These are phyloP conservation scores for sorghum (Sorghum bicolor) DNA, from an alignment of 176 grass and related monocot species.

Conservation along the genomic window DNA sequence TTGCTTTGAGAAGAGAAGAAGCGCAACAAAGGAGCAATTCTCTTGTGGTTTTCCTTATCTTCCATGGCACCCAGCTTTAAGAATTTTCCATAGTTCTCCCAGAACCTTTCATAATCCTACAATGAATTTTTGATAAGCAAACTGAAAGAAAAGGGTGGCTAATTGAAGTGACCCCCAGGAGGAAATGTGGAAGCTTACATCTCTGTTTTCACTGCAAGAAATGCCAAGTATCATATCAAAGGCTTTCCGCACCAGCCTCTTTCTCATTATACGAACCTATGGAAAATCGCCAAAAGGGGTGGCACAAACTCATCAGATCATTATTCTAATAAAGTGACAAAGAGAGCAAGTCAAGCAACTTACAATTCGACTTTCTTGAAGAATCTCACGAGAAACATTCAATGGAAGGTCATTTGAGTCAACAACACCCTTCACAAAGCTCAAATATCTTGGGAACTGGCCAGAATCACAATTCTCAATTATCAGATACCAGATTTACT, in stretches of 20 bases:
- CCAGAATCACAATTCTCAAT: conserved; percentile 9
- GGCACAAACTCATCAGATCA: not conserved
- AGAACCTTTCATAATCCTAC: conserved; percentile 93
- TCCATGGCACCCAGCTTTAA: conserved; percentile 89
- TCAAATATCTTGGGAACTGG: conserved; percentile 96
- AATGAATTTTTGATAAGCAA: conserved; percentile 28
- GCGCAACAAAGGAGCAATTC: conserved; percentile 86
- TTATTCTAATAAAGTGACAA: not conserved
- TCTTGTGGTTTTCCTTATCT: conserved; percentile 91
- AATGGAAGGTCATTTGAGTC: conserved; percentile 98
- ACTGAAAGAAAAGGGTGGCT: not conserved
- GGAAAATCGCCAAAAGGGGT: not conserved
- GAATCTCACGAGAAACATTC: conserved; percentile 97
- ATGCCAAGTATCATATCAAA: conserved; percentile 99
- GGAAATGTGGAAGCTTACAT: conserved; percentile 47
- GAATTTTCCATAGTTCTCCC: conserved; percentile 96
- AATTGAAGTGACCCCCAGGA: not conserved
- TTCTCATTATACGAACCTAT: conserved; percentile 98
- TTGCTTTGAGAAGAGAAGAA: conserved; percentile 98
- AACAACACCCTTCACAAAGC: conserved; percentile 98
- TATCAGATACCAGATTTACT: conserved; percentile 5
- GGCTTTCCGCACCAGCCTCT: conserved; percentile 81
- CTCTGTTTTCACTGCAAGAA: conserved; percentile 92
- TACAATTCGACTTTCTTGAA: conserved; percentile 99
- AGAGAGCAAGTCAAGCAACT: conserved; percentile 20